Evolutionary conservation across 148 eudicot genomes (phyloP).

Genomic region (Rhododendron vialii): DNA sequence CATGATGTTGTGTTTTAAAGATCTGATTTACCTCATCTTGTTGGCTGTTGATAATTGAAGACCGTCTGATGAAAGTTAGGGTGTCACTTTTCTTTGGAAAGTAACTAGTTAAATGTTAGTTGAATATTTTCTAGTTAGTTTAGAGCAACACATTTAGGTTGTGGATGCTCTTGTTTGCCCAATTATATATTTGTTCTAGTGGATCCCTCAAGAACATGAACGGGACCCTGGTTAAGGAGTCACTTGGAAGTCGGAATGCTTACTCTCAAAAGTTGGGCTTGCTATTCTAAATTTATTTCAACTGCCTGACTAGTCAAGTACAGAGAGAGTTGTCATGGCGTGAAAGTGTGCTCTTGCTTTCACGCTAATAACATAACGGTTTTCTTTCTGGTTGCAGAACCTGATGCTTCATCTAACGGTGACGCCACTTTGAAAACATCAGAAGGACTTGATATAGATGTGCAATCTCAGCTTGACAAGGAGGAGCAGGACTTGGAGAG

Average conservation of each 20-base stretch:
- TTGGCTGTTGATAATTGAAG: not conserved
- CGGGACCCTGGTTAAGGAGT: not conserved
- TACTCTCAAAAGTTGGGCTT: not conserved
- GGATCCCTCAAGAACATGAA: not conserved
- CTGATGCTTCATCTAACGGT: slow-evolving; percentile 31
- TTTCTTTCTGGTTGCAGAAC: slow-evolving; percentile 31
- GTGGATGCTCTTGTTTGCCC: slow-evolving; percentile 2
- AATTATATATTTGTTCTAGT: not conserved
- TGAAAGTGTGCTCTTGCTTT: not conserved
- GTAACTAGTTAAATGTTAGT: not conserved
- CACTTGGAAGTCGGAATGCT: not conserved
- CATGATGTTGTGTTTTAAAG: not conserved
- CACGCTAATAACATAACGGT: not conserved
- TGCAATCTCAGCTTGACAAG: slow-evolving; percentile 47
- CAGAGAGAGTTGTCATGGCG: not conserved
- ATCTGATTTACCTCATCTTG: not conserved
- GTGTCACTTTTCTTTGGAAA: not conserved
- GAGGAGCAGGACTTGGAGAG: slow-evolving; percentile 69
- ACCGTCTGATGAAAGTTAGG: not conserved
- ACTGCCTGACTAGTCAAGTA: not conserved
- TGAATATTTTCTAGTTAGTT: not conserved
- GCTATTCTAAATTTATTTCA: not conserved
- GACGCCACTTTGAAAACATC: slow-evolving; percentile 18
- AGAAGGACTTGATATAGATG: slow-evolving; percentile 49
- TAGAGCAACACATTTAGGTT: not conserved